These are phyloP conservation scores for Tylopilus felleus DNA, from an alignment of 768 basidiomycete genomes.

Conservation along the genomic window DNA sequence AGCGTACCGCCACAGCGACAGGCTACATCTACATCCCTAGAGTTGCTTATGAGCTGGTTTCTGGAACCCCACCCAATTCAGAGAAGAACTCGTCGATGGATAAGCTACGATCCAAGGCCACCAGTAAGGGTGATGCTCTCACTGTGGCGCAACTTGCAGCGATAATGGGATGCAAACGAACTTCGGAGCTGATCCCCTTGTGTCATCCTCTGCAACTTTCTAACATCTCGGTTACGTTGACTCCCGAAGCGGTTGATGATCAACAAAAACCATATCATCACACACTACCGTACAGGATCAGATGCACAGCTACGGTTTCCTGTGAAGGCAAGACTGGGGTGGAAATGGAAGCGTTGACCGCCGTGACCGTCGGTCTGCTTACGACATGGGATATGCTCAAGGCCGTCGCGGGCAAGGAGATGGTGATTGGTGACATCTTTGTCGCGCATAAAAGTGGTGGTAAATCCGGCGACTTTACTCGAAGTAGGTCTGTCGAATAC, in stretches of 20 bases:
- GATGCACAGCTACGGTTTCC: constrained; percentile 65
- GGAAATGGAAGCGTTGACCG: constrained; percentile 92
- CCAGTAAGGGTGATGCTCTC: constrained; percentile 65
- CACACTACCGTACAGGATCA: constrained; percentile 44
- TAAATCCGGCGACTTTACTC: constrained; percentile 64
- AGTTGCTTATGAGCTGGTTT: constrained; percentile 63
- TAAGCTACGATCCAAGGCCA: constrained; percentile 47
- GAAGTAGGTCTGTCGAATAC: constrained; percentile 1
- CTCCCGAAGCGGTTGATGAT: constrained; percentile 37
- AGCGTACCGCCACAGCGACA: constrained; percentile 68
- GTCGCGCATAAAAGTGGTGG: constrained; percentile 73
- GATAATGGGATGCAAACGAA: constrained; percentile 85
- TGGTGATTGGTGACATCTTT: constrained; percentile 69
- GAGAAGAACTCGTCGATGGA: constrained; percentile 20
- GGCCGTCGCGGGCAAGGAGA: constrained; percentile 82
- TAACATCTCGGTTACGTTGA: constrained; percentile 62
- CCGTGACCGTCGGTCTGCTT: constrained; percentile 70
- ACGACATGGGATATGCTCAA: constrained; percentile 96
- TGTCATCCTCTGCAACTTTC: constrained; percentile 82
- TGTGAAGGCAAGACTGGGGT: constrained; percentile 83
- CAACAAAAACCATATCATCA: background rate
- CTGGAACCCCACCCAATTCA: constrained; percentile 19
- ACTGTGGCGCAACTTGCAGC: constrained; percentile 80
- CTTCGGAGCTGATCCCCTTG: constrained; percentile 78
- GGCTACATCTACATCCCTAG: constrained; percentile 69